Evolutionary conservation across 352 stramenopile species (phyloP), one percentile per base, ranked within the genome.

Genomic region (Phytophthora kernoviae): DNA sequence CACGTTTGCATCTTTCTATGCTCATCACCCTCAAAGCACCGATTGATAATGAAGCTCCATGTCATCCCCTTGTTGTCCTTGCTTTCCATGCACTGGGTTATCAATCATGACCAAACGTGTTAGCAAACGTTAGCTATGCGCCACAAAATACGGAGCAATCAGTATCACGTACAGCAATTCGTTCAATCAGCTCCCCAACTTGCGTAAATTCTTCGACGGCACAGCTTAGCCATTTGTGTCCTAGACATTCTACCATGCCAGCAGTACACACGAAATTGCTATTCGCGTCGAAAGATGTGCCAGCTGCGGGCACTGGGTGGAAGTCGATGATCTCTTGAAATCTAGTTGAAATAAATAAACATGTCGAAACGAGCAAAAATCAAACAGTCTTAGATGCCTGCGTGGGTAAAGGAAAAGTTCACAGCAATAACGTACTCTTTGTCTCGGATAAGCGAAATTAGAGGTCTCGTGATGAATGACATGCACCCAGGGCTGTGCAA

Each of bases 181-280:
- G 58, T 34, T 89, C 77, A 14, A 90, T 81, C 42, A 86, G 54
- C 33, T 89, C 75, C 17, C 75, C 72, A 2, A 94, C 48, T 60
- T 89, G 62, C 2, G 77, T 71, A 43, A 87, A 90, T 30, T 91
- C 72, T 5, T 87, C 75, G 20, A 91, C 77, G 4, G 71, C 81
- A 48, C 86, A 94, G 58, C 81, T 90, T 37, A 94, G 72, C 78
- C 81, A 94, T 45, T 83, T 83, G 63, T 94, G 86, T 9, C 81
- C 86, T 39, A 81, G 60, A 53, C 86, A 94, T 55, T 94, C 86
- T 15, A 90, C 67, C 40, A 78, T 68, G 12, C 86, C 86, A 55
- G 79, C 76, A 46, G 65, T 79, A 49, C 86, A 94, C 11, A 87
- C 70, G 53, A 93, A 91, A 9, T 84, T 79, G 15, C 84, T 80